Evolutionary conservation across 2,329 filamentous ascomycete species (phyloP), one percentile per base, ranked within the genome.

Genomic region (Pseudogymnoascus sp.): DNA sequence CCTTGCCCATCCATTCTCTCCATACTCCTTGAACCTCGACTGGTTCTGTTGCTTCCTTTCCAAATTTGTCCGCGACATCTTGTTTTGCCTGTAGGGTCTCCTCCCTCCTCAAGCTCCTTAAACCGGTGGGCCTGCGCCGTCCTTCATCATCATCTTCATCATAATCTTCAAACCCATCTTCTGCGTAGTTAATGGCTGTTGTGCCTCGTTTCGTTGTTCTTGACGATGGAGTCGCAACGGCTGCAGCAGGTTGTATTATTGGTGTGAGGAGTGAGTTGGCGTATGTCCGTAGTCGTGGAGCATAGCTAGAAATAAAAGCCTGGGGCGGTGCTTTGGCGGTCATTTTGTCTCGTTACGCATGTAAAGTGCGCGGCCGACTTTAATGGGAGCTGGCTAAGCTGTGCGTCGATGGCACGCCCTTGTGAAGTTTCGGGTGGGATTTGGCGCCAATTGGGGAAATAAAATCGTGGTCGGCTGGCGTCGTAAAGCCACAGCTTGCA

Each of bases 201-300:
- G 95, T 97, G 63, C 95, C 95, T 76, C 95, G 89, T 80, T 99
- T 97, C 7, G 95, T 97, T n/a, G 90, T 96, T 73, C 93, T 86
- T 69, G 90, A 83, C 64, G 84, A 79, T 40, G 88, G 84, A 23
- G 86, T 87, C 2, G 84, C 75, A n/a, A 85, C 82, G 63, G 81
- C 80, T 68, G 87, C 82, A 65, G 86, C 87, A 62, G 83, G 83
- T 66, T 89, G 90, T 65, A 93, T 84, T 65, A 95, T 87, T 37
- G 93, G 93, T 23, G 90, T 91, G 65, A 97, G 84, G 62, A 97
- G 86, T 38, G 93, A 91, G 79, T 97, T 97, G 75, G 89, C 90
- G 79, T 96, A 97, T 67, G 87, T 85, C 73, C 93, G 90, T 72
- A 97, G 79, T 72, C 93, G 90, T 66, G 93, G 91, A 76, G 93